Conservation (phyloP, 352 stramenopile genomes). For the Pythium coloratum region DNA sequence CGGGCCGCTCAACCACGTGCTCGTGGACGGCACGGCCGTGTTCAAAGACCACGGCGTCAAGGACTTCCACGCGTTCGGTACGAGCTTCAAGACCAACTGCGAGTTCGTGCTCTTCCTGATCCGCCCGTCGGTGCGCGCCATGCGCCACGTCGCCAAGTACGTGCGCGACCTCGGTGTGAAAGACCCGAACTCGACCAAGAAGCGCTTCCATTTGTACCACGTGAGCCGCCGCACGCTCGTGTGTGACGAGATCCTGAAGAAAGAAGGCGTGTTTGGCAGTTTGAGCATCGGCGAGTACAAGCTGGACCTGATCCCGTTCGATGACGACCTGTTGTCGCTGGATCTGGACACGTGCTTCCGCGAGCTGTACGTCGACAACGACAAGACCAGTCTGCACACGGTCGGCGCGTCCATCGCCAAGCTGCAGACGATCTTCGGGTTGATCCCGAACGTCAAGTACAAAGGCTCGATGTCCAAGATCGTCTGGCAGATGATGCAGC, state of each 20-base stretch:
- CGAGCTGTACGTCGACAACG: slow-evolving; percentile 87
- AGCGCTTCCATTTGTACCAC: slow-evolving; percentile 89
- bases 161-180: slow-evolving; percentile 57
- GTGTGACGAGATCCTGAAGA: slow-evolving; percentile 91
- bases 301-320: slow-evolving; percentile 95
- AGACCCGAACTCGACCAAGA: slow-evolving; percentile 39
- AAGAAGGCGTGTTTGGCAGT: slow-evolving; percentile 85
- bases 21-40: slow-evolving; percentile 82
- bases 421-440: slow-evolving; percentile 91
- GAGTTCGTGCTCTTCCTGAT: slow-evolving; percentile 91
- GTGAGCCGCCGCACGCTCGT: slow-evolving; percentile 89
- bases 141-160: slow-evolving; percentile 84
- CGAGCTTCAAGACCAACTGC: slow-evolving; percentile 75
- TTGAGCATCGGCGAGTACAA: slow-evolving; percentile 89
- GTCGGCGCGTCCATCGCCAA: slow-evolving; percentile 90
- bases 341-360: slow-evolving; percentile 89
- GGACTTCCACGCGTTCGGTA: slow-evolving; percentile 82
- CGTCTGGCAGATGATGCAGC: slow-evolving; percentile 91
- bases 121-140: slow-evolving; percentile 67
- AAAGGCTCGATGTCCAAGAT: slow-evolving; percentile 91
- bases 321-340: slow-evolving; percentile 94
- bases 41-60: slow-evolving; percentile 87
- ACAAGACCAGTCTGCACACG: slow-evolving; percentile 88
- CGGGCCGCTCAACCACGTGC: slow-evolving; percentile 81
- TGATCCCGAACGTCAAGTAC: slow-evolving; percentile 94